Evolutionary conservation across 306 rosid species (phyloP).

Genomic region (Fragaria ananassa): DNA sequence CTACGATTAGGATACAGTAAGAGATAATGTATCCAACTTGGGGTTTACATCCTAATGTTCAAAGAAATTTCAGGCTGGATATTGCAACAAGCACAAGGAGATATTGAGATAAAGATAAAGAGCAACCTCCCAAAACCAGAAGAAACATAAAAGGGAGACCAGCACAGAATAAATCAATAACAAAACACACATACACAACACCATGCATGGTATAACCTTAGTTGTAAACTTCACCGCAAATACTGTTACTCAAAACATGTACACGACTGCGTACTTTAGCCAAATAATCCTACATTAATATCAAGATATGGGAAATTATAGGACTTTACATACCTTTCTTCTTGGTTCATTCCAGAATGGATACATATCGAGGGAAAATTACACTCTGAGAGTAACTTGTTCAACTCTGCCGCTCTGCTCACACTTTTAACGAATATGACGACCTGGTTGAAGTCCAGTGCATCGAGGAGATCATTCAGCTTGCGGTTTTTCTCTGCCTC

Average conservation of each 20-base stretch:
- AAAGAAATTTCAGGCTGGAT: too few relatives aligned
- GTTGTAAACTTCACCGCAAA: background rate
- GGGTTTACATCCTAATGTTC: too few relatives aligned
- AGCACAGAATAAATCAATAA: background rate
- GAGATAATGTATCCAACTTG: background rate
- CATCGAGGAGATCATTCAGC: conserved; percentile 97
- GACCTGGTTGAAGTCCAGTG: conserved; percentile 93
- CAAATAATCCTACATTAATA: background rate
- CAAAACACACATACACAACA: too few relatives aligned
- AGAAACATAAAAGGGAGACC: too few relatives aligned
- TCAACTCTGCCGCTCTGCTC: conserved; percentile 94
- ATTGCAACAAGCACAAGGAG: too few relatives aligned
- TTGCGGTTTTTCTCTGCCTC: conserved; percentile 96
- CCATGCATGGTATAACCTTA: background rate
- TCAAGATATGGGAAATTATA: background rate
- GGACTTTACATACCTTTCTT: conserved; percentile 67
- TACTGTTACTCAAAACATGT: background rate
- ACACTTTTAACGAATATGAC: conserved; percentile 98
- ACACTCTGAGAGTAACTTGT: conserved; percentile 92
- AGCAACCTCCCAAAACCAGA: too few relatives aligned
- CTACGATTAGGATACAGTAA: background rate
- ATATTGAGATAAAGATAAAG: too few relatives aligned
- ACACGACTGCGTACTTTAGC: background rate
- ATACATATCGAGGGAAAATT: conserved; percentile 97
- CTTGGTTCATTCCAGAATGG: conserved; percentile 98